Percentiles rank a stretch among this genome's conserved stretches.
Evolutionary conservation across 495 filamentous ascomycete genomes (phyloP).

Genomic region (Penicilliopsis zonata): DNA sequence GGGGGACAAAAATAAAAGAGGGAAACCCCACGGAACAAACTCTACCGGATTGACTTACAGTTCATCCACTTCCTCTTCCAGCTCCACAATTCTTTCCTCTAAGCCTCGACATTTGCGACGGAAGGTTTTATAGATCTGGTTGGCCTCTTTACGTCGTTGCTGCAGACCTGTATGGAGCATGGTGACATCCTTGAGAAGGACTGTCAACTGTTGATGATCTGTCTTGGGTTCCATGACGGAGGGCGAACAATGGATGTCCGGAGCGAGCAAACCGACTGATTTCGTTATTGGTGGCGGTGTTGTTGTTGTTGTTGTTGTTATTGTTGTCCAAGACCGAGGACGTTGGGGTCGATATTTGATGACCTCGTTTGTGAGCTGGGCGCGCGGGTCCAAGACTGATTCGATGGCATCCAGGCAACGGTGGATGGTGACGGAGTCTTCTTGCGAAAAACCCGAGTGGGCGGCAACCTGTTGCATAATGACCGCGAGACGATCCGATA

Average conservation of each 20-base stretch:
- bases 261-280: neutral
- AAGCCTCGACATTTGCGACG: constrained; percentile 17
- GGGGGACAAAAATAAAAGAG: neutral
- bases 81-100: constrained; percentile 11
- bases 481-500: constrained; percentile 14
- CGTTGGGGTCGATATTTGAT: constrained; percentile 7
- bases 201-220: constrained; percentile 10
- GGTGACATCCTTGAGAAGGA: constrained; percentile 15
- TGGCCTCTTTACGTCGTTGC: constrained; percentile 19
- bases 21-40: neutral
- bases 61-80: constrained; percentile 21
- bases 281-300: too few relatives aligned
- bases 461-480: constrained; percentile 12
- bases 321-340: neutral
- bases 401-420: constrained; percentile 21
- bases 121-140: constrained; percentile 20
- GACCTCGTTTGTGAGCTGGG: constrained; percentile 10
- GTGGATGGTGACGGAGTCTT: constrained; percentile 12
- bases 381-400: constrained; percentile 16
- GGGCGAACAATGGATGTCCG: neutral
- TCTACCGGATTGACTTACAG: constrained; percentile 14
- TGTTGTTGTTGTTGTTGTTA: neutral
- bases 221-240: constrained; percentile 1
- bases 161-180: constrained; percentile 15
- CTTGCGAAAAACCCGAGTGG: constrained; percentile 5